Percentiles rank a stretch among this genome's conserved stretches.
These are phyloP conservation scores for Moesziomyces sp. DNA, from an alignment of 1,284 basidiomycete species.

Conservation along the genomic window DNA sequence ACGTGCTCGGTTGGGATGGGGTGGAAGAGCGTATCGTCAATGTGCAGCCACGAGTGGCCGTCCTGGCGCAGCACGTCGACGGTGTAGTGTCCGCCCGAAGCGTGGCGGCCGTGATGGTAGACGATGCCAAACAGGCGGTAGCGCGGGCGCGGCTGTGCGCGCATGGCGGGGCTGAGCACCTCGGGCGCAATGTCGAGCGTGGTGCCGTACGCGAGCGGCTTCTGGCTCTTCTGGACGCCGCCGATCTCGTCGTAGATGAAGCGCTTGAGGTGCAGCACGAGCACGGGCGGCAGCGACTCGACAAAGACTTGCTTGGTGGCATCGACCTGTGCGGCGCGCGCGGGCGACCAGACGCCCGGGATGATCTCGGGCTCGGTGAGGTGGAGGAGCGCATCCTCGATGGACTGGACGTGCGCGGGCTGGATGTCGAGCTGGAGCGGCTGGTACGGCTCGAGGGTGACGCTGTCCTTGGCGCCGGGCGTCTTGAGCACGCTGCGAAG, in stretches of 20 bases:
- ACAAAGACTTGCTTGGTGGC: slow-evolving; percentile 89
- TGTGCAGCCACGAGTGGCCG: slow-evolving; percentile 82
- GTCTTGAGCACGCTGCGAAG: slow-evolving; percentile 86
- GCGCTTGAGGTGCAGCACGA: slow-evolving; percentile 91
- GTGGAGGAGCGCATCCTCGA: slow-evolving; percentile 83
- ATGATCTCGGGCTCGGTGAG: slow-evolving; percentile 85
- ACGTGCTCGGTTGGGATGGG: slow-evolving; percentile 82
- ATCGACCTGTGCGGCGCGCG: slow-evolving; percentile 72
- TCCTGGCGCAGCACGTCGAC: slow-evolving; percentile 86
- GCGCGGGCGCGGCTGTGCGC: slow-evolving; percentile 70
- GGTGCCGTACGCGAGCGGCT: slow-evolving; percentile 81
- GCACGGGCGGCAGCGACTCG: slow-evolving; percentile 83
- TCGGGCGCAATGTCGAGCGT: slow-evolving; percentile 77
- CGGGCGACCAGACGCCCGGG: slow-evolving; percentile 74
- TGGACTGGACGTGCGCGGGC: slow-evolving; percentile 78
- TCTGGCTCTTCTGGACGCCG: slow-evolving; percentile 85
- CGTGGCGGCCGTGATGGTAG: slow-evolving; percentile 92
- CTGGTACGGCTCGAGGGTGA: slow-evolving; percentile 91
- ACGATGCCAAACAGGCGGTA: slow-evolving; percentile 91
- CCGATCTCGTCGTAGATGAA: slow-evolving; percentile 89
- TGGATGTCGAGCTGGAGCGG: slow-evolving; percentile 85
- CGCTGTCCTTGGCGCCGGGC: slow-evolving; percentile 84
- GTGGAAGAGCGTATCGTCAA: slow-evolving; percentile 80
- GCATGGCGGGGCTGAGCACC: slow-evolving; percentile 50
- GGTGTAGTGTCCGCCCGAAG: slow-evolving; percentile 95